Conservation (phyloP, 2,329 filamentous ascomycete genomes). For the Ophiostoma himal-ulmi region DNA sequence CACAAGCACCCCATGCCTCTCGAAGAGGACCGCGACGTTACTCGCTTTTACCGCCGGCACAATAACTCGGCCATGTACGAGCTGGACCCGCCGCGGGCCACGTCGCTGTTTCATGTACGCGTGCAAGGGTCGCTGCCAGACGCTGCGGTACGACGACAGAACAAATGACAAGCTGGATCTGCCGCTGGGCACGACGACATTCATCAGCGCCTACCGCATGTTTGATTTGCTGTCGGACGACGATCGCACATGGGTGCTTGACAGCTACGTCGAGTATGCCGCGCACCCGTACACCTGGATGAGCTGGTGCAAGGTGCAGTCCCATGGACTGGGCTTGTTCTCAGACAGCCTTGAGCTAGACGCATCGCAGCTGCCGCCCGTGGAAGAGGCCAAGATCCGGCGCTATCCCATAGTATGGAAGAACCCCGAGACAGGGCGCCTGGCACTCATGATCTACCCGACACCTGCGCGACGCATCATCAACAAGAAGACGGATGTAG, state of each 20-base stretch:
- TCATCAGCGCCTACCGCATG: constrained; percentile 65
- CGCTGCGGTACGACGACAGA: constrained; percentile 67
- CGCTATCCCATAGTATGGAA: constrained; percentile 72
- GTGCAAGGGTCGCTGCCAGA: constrained; percentile 52
- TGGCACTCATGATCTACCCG: constrained; percentile 71
- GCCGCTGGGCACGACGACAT: constrained; percentile 69
- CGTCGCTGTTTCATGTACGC: constrained; percentile 63
- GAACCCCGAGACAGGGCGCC: constrained; percentile 60
- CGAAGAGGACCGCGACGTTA: constrained; percentile 43
- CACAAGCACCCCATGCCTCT: constrained; percentile 58
- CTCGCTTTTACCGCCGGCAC: constrained; percentile 68
- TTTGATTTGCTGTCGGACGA: constrained; percentile 59
- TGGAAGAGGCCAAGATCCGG: constrained; percentile 62
- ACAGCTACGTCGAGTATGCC: constrained; percentile 65
- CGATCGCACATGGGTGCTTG: constrained; percentile 61
- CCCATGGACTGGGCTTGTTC: constrained; percentile 63
- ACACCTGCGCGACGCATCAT: constrained; percentile 57
- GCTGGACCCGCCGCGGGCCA: constrained; percentile 66
- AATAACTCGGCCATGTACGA: constrained; percentile 72
- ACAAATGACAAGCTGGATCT: constrained; percentile 60
- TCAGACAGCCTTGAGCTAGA: constrained; percentile 51
- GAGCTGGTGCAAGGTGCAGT: constrained; percentile 57
- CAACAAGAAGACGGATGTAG: constrained; percentile 53
- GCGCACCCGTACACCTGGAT: constrained; percentile 81
- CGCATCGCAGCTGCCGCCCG: constrained; percentile 52